Evolutionary conservation across 768 basidiomycete genomes (phyloP), one percentile per base, ranked within the genome.

Genomic region (Lentinula edodes): DNA sequence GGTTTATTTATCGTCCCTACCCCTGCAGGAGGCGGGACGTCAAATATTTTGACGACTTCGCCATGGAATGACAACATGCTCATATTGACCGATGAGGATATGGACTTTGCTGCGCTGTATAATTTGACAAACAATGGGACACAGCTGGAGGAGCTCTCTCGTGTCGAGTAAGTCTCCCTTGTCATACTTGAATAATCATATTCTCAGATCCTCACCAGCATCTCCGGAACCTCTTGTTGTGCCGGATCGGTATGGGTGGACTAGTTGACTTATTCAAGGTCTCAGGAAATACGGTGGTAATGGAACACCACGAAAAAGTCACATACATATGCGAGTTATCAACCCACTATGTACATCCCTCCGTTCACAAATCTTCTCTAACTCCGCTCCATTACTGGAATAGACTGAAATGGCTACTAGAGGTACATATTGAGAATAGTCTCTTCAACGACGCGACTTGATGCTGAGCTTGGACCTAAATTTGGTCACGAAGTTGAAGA

Each of bases 21-120:
- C n/a, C 59, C 59, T 13, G 46, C 45, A 34, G 59, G 48, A 51
- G 59, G 59, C 18, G 59, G 59, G 34, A 60, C 59, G 10, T 42
- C 48, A 6, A 60, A 60, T 52, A 51, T 60, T 16, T 42, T 60
- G 36, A 18, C 18, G 6, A 60, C 59, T 3, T 52, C 59, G 7
- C 45, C 50, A 13, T 52, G 32, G 13, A 52, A 60, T 18, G 59
- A 60, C 41, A 60, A 60, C 28, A 52, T 51, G 46, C 46, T 60
- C 15, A 60, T 60, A 34, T 60, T 60, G 51, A 60, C 59, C 5
- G 59, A 60, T 32, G 34, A 60, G 50, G 59, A 60, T 52, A 18
- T 18, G 18, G 59, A 41, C 23, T 52, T 60, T 42, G 59, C 51
- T n/a, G 59, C 46, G 5, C 51, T 60, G 50, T 60, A 60, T 32